Evolutionary conservation across 768 basidiomycete species (phyloP), one percentile per base, ranked within the genome.

Genomic region (Suillus placidus): DNA sequence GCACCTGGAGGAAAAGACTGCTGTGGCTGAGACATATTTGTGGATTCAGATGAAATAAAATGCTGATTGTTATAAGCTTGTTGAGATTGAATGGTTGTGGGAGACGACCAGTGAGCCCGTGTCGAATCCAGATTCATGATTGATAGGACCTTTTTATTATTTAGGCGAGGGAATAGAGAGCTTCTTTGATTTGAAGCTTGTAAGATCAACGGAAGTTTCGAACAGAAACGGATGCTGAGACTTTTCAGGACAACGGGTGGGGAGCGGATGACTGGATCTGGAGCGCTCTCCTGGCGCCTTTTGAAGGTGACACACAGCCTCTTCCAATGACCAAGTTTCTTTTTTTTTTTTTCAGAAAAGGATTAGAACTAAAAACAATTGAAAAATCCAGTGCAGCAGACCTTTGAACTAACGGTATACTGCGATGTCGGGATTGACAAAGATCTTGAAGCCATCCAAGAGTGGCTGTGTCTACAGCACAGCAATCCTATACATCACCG

Each of bases 11-110:
- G 77, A 63, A 77, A 77, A 35, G 67, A 73, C 64, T 71, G 76
- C 68, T 71, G 83, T 73, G 68, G 78, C 69, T 72, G 82, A 66
- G 82, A 79, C 79, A 71, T 80, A 65, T 73, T 68, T 67, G 64
- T 71, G 69, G 72, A 71, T 67, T 65, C 77, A 63, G 70, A 63
- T 61, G 74, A 64, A 54, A 51, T 18, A 20, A 64, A 71, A 72
- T 71, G 73, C 38, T 68, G 74, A 73, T 69, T 72, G 74, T 73
- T 74, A 71, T 78, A 76, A 61, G 71, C 68, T 35, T 58, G 57
- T 18, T 58, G 57, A 38, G 56, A 51, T 20, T 26, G 23, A 30
- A 47, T 38, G 37, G 71, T 76, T 71, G 77, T 73, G 71, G 70
- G 67, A 72, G 65, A 67, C 67, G 72, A 71, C 75, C 75, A 76